Evolutionary conservation across 345 rosid species (phyloP).

Genomic region (Bretschneidera sinensis): DNA sequence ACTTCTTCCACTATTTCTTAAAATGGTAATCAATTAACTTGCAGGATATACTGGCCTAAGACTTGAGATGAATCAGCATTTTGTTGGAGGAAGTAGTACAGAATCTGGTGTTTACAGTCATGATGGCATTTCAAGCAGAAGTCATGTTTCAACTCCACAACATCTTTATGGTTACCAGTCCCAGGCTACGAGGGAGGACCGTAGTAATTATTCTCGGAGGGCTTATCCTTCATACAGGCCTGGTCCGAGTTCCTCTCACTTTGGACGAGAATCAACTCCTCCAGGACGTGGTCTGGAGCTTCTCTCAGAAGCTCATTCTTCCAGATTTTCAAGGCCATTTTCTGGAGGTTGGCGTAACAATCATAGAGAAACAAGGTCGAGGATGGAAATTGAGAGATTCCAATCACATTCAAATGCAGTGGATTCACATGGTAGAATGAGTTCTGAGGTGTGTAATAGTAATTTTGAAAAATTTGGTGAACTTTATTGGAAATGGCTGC

Average conservation of each 20-base stretch:
- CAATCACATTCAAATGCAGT: conserved; percentile 14
- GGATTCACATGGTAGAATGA: conserved; percentile 13
- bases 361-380: conserved; percentile 24
- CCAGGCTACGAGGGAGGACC: conserved; percentile 1
- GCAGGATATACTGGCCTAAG: conserved; percentile 18
- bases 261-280: conserved; percentile 10
- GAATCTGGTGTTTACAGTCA: conserved; percentile 13
- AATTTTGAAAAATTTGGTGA: background rate
- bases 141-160: conserved; percentile 12
- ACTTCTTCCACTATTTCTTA: background rate
- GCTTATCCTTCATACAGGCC: conserved; percentile 9
- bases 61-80: conserved; percentile 20
- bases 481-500: background rate
- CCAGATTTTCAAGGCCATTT: conserved; percentile 22
- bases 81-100: conserved; percentile 15
- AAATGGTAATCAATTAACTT: conserved; percentile 4
- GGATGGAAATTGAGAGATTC: conserved; percentile 20
- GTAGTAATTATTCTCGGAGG: conserved; percentile 8
- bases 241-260: conserved; percentile 5
- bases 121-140: conserved; percentile 22
- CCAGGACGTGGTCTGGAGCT: conserved; percentile 12
- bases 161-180: conserved; percentile 9
- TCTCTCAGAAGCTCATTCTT: conserved; percentile 16
- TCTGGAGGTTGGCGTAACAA: conserved; percentile 23
- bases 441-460: conserved; percentile 19